These are phyloP conservation scores for Larix kaempferi DNA, from an alignment of 75 land plant genomes.

Conservation along the genomic window DNA sequence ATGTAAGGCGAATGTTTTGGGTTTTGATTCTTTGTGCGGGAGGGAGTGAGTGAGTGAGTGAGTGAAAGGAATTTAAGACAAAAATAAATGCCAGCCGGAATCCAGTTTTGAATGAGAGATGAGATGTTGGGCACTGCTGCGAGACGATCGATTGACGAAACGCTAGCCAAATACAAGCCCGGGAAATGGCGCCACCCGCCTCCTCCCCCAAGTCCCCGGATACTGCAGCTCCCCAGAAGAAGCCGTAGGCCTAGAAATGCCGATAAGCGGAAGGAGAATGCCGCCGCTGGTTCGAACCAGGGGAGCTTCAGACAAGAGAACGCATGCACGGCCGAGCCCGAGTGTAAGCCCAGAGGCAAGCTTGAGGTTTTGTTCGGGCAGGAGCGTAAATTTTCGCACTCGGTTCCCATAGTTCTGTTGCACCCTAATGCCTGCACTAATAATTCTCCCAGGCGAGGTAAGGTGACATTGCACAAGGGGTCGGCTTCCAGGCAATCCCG, in stretches of 20 bases:
- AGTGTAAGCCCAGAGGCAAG: slow-evolving; percentile 6
- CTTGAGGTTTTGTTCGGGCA: slow-evolving; percentile 38
- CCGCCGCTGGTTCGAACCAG: too few relatives aligned
- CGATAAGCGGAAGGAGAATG: too few relatives aligned
- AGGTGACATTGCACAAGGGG: background rate
- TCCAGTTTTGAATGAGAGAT: background rate
- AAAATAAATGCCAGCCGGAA: background rate
- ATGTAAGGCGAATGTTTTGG: too few relatives aligned
- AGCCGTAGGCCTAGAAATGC: background rate
- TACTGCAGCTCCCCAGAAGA: background rate
- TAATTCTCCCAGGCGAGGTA: background rate
- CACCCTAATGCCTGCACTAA: background rate
- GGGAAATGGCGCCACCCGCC: slow-evolving; percentile 17
- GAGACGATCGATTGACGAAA: slow-evolving; percentile 5
- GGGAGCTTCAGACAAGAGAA: background rate
- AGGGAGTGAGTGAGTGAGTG: too few relatives aligned
- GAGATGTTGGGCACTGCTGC: slow-evolving; percentile 8
- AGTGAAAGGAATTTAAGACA: background rate
- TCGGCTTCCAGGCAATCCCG: background rate
- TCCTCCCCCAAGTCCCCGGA: background rate
- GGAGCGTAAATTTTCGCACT: slow-evolving; percentile 20
- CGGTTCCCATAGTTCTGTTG: slow-evolving; percentile 12
- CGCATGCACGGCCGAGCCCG: slow-evolving; percentile 11
- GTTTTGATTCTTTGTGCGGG: too few relatives aligned
- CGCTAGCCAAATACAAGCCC: background rate